Conservation (phyloP, 2,329 filamentous ascomycete genomes). For the Curvularia lunata region DNA sequence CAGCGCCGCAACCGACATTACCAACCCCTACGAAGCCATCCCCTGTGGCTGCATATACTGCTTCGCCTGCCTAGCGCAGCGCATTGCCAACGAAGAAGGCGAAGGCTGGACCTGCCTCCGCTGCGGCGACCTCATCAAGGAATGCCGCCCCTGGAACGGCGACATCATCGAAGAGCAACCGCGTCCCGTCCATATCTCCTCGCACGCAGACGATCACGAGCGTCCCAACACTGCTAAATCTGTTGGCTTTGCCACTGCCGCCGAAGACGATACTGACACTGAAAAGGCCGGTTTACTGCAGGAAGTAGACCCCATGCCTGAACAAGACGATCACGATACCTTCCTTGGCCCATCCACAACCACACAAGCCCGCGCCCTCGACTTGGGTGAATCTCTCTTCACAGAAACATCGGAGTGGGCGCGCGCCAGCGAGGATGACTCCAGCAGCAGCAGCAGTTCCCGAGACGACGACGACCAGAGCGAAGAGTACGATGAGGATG, state of each 20-base stretch:
- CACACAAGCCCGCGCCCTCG: conserved; percentile 32
- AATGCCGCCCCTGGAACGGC: conserved; percentile 89
- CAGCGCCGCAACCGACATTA: conserved; percentile 89
- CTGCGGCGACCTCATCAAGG: conserved; percentile 81
- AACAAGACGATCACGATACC: conserved; percentile 19
- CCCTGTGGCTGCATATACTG: conserved; percentile 94
- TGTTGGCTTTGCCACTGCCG: conserved; percentile 27
- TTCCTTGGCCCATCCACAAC: conserved; percentile 15
- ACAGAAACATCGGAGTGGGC: conserved; percentile 49
- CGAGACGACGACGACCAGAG: conserved; percentile 37
- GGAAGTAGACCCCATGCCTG: conserved; percentile 45
- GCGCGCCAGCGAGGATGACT: conserved; percentile 35
- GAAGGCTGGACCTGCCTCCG: conserved; percentile 92
- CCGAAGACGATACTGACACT: background rate
- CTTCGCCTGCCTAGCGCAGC: conserved; percentile 91
- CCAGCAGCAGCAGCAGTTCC: conserved; percentile 29
- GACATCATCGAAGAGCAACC: conserved; percentile 72
- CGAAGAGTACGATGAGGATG: conserved; percentile 49
- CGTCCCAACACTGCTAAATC: conserved; percentile 20
- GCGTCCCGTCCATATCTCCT: background rate
- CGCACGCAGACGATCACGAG: conserved; percentile 9
- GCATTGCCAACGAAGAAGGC: conserved; percentile 89
- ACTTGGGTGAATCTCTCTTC: conserved; percentile 38
- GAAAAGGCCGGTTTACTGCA: conserved; percentile 25
- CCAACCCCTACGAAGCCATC: conserved; percentile 91